phyloP scores from a whole-genome alignment of 495 filamentous ascomycete genomes.

The Glutinoglossum americanum region DNA sequence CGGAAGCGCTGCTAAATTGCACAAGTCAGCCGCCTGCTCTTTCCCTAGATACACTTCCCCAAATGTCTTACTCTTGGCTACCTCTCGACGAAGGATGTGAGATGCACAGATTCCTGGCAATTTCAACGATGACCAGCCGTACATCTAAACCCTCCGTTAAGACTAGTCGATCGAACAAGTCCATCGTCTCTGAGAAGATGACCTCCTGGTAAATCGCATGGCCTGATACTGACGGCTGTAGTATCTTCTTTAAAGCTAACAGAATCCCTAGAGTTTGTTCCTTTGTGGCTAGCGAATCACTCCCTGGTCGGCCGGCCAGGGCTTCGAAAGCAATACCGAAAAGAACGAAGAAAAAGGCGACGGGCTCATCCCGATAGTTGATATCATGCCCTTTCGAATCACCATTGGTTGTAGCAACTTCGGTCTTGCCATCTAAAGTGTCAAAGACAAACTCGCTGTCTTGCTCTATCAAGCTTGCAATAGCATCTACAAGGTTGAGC shows the following conservation, averaged over 20 bases:
- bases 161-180: slow-evolving; percentile 78
- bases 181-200: slow-evolving; percentile 94
- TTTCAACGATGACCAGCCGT: slow-evolving; percentile 83
- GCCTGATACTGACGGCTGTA: slow-evolving; percentile 84
- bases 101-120: slow-evolving; percentile 71
- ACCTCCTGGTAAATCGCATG: slow-evolving; percentile 90
- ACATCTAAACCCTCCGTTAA: slow-evolving; percentile 75
- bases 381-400: slow-evolving; percentile 42
- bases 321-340: slow-evolving; percentile 95
- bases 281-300: slow-evolving; percentile 45
- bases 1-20: neutral
- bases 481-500: slow-evolving; percentile 91
- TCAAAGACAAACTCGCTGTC: slow-evolving; percentile 96
- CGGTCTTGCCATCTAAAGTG: slow-evolving; percentile 71
- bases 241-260: slow-evolving; percentile 79
- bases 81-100: slow-evolving; percentile 73
- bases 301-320: slow-evolving; percentile 54
- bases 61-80: slow-evolving; percentile 25
- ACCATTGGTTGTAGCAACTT: slow-evolving; percentile 28
- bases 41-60: neutral
- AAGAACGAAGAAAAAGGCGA: slow-evolving; percentile 96
- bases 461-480: slow-evolving; percentile 90
- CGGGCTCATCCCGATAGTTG: slow-evolving; percentile 93
- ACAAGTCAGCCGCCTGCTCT: neutral
- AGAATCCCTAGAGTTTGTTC: slow-evolving; percentile 80